Evolutionary conservation across 108 stramenopile species (phyloP).

Genomic region (Ochromonas danica): DNA sequence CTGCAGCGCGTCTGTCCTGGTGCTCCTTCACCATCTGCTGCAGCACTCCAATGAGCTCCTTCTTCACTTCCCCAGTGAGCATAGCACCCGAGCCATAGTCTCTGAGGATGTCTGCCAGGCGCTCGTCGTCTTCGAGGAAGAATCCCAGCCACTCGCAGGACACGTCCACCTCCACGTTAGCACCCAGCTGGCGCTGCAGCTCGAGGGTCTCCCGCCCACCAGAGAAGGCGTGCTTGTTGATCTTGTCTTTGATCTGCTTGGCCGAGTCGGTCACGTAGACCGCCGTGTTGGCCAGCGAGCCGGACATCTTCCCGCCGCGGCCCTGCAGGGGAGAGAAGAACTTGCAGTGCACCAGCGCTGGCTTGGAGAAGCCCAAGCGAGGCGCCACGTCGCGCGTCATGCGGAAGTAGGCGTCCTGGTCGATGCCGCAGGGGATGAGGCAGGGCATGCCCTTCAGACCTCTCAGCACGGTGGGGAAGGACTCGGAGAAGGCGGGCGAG

Average conservation of each 20-base stretch:
- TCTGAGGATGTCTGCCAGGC: slow-evolving; percentile 74
- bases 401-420: slow-evolving; percentile 99
- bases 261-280: slow-evolving; percentile 94
- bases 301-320: slow-evolving; percentile 80
- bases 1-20: slow-evolving; percentile 73
- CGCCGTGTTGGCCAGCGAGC: slow-evolving; percentile 74
- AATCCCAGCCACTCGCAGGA: slow-evolving; percentile 92
- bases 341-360: slow-evolving; percentile 92
- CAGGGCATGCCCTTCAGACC: slow-evolving; percentile 62
- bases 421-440: slow-evolving; percentile 97
- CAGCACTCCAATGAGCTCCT: slow-evolving; percentile 71
- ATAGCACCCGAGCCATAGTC: slow-evolving; percentile 84
- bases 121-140: slow-evolving; percentile 97
- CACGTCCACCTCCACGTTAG: slow-evolving; percentile 90
- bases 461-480: slow-evolving; percentile 75
- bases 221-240: slow-evolving; percentile 70
- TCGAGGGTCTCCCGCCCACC: slow-evolving; percentile 90
- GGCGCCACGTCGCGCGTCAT: slow-evolving; percentile 96
- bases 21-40: slow-evolving; percentile 79
- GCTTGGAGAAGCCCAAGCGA: slow-evolving; percentile 70
- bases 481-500: slow-evolving; percentile 87
- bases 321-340: slow-evolving; percentile 95
- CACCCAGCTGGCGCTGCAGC: slow-evolving; percentile 85
- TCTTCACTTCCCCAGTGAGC: slow-evolving; percentile 92
- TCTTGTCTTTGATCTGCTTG: slow-evolving; percentile 74